Conservation (phyloP, 1,139 yeast species). For the Hansenula anomala region DNA sequence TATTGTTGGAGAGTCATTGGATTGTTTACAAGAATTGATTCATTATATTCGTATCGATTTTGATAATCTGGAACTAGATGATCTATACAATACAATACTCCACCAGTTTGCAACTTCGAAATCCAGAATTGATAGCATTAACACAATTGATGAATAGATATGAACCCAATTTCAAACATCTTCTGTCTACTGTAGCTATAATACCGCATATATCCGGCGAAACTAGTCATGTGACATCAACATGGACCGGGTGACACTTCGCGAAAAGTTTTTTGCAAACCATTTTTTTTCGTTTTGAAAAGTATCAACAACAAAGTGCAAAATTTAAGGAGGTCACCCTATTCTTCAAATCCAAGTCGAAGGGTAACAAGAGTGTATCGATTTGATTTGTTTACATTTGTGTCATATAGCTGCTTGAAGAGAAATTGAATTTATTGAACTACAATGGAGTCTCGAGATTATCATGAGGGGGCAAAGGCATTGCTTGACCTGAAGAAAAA, state of each 20-base stretch:
- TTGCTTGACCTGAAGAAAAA: constrained; percentile 23
- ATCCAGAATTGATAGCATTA: constrained; percentile 12
- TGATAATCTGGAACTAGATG: constrained; percentile 10
- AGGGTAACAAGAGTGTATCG: constrained; percentile 2
- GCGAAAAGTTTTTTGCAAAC: no score
- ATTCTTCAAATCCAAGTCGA: neutral
- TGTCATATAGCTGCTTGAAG: no score
- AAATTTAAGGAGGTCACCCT: constrained; percentile 1
- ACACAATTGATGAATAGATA: constrained; percentile 8
- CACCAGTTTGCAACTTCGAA: constrained; percentile 7
- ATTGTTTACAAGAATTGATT: constrained; percentile 30
- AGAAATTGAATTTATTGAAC: no score
- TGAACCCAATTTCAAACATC: no score
- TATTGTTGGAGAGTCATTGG: constrained; percentile 34
- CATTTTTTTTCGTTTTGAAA: neutral
- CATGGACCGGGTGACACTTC: no score
- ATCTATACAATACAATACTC: constrained; percentile 7
- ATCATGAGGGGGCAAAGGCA: constrained; percentile 26
- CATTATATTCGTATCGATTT: constrained; percentile 14
- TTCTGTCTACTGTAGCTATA: no score
- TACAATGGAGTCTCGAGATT: constrained; percentile 21
- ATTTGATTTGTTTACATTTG: neutral
- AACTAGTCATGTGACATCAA: no score
- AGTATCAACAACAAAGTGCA: neutral
- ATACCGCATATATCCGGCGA: no score